Evolutionary conservation across 2,329 filamentous ascomycete species (phyloP).

Genomic region (Verruconis gallopava): DNA sequence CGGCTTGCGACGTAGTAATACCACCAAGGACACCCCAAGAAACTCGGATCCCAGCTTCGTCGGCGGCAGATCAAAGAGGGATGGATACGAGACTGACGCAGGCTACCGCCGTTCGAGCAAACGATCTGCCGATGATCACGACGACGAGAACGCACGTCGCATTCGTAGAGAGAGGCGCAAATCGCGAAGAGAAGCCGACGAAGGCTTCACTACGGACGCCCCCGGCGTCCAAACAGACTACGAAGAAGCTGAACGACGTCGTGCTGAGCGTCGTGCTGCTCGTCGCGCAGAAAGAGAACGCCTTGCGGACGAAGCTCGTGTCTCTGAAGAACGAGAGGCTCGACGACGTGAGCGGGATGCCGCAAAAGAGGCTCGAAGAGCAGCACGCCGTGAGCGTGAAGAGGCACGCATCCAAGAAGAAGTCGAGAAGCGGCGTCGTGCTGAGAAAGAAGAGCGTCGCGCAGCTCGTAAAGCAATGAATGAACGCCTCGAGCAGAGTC

Average conservation of each 20-base stretch:
- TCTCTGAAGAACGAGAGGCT: conserved; percentile 4
- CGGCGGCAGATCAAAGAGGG: neutral
- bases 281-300: conserved; percentile 9
- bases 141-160: neutral
- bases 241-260: conserved; percentile 11
- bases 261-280: conserved; percentile 10
- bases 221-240: conserved; percentile 9
- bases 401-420: conserved; percentile 6
- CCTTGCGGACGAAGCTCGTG: conserved; percentile 9
- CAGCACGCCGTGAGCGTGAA: conserved; percentile 6
- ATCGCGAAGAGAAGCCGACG: conserved; percentile 6
- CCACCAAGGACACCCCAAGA: conserved; percentile 3
- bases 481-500: conserved; percentile 17
- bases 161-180: conserved; percentile 6
- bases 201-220: conserved; percentile 11
- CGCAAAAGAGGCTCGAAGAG: conserved; percentile 4
- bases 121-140: neutral
- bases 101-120: neutral
- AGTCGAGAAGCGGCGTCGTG: conserved; percentile 9
- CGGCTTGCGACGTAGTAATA: conserved; percentile 9
- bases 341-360: conserved; percentile 8
- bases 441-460: conserved; percentile 10
- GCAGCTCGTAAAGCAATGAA: conserved; percentile 7
- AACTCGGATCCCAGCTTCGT: conserved; percentile 4
- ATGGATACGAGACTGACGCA: conserved; percentile 7